A percentile compares a stretch with the other conserved stretches of the same genome.
Conservation (phyloP, 2,329 filamentous ascomycete genomes). For the Biscogniauxia marginata region DNA sequence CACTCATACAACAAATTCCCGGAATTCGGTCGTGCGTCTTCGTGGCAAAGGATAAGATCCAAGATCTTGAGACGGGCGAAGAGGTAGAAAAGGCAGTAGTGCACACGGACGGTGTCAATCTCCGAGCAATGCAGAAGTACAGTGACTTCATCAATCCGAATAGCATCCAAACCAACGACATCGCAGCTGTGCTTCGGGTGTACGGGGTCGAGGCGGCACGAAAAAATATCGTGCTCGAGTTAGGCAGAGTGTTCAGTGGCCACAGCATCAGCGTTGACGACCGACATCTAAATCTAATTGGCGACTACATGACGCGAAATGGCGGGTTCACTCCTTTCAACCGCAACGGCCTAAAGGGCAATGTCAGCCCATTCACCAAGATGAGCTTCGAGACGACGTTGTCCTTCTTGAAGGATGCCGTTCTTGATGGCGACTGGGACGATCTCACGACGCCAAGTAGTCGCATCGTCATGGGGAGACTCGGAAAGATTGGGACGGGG, state of each 20-base stretch:
- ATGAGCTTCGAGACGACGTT: conserved; percentile 99
- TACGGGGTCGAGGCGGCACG: conserved; percentile 96
- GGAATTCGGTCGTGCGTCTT: conserved; percentile 72
- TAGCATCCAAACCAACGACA: conserved; percentile 87
- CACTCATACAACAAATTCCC: conserved; percentile 83
- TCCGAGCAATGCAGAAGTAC: conserved; percentile 87
- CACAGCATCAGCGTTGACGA: conserved; percentile 93
- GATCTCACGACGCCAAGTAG: conserved; percentile 82
- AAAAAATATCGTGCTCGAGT: conserved; percentile 80
- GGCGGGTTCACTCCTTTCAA: conserved; percentile 91
- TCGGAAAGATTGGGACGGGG: conserved; percentile 84
- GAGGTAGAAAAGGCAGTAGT: conserved; percentile 56
- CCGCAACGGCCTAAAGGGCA: conserved; percentile 81
- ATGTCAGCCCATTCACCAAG: conserved; percentile 91
- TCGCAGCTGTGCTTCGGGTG: conserved; percentile 75
- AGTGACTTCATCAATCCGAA: conserved; percentile 83
- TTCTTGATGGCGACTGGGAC: conserved; percentile 87
- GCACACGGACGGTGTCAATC: conserved; percentile 81
- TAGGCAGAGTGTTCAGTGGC: conserved; percentile 79
- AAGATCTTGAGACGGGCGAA: conserved; percentile 47
- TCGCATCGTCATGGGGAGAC: conserved; percentile 81
- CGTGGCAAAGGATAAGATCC: conserved; percentile 57
- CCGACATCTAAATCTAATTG: conserved; percentile 91
- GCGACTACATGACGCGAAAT: conserved; percentile 94
- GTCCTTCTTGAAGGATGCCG: conserved; percentile 87